These are phyloP conservation scores for Lumnitzera littorea DNA, from an alignment of 345 rosid species.

Conservation along the genomic window DNA sequence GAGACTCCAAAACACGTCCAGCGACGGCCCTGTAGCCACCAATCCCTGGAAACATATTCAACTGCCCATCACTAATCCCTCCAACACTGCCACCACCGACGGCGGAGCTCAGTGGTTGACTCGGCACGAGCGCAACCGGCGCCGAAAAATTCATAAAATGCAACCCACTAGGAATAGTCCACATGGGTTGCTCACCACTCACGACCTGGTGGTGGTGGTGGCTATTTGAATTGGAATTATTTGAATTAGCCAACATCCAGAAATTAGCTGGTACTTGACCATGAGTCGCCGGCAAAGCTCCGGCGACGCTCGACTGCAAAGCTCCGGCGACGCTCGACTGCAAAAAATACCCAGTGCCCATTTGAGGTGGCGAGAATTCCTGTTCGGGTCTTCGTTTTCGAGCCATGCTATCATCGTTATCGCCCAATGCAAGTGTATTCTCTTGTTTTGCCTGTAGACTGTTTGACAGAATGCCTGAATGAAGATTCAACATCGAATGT, in stretches of 20 bases:
- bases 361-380: neutral
- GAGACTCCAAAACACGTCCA: too few relatives aligned
- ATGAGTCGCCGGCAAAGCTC: too few relatives aligned
- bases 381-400: neutral
- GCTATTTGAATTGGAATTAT: neutral
- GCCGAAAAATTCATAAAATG: neutral
- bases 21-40: too few relatives aligned
- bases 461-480: neutral
- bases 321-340: too few relatives aligned
- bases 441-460: neutral
- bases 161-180: neutral
- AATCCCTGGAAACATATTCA: too few relatives aligned
- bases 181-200: neutral
- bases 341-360: too few relatives aligned
- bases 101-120: neutral
- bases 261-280: neutral
- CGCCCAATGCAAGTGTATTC: neutral
- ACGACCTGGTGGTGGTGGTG: neutral
- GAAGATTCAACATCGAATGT: neutral
- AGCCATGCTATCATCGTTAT: neutral
- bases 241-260: neutral
- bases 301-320: too few relatives aligned
- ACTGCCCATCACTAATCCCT: too few relatives aligned
- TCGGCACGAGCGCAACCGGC: neutral
- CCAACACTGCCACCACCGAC: neutral